A percentile compares a stretch with the other conserved stretches of the same genome.
These are phyloP conservation scores for Tubosaeta sp. DNA, from an alignment of 768 basidiomycete species.

Conservation along the genomic window DNA sequence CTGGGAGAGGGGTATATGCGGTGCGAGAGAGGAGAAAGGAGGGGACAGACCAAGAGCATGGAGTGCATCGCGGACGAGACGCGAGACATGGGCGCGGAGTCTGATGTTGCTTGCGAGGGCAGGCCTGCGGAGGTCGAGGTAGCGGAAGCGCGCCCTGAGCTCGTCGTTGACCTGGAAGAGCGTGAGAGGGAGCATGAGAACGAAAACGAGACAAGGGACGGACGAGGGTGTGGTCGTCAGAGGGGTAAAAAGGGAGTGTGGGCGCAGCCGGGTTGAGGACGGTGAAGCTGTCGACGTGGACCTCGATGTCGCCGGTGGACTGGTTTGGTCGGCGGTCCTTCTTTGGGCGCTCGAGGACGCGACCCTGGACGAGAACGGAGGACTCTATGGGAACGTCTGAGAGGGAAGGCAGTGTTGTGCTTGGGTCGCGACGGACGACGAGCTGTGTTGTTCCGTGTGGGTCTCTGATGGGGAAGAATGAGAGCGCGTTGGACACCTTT, in stretches of 20 bases:
- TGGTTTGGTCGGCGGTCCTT: constrained; percentile 58
- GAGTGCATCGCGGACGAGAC: constrained; percentile 66
- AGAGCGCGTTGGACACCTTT: constrained; percentile 61
- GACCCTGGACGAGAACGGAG: constrained; percentile 69
- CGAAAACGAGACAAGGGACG: constrained; percentile 23
- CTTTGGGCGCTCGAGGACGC: constrained; percentile 59
- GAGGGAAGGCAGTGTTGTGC: constrained; percentile 39
- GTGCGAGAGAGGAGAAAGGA: constrained; percentile 5
- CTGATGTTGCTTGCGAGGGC: constrained; percentile 74
- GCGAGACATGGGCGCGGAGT: constrained; percentile 78
- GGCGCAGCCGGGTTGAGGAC: constrained; percentile 75
- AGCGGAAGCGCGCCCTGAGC: constrained; percentile 77
- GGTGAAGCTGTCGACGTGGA: constrained; percentile 63
- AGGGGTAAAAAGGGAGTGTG: constrained; percentile 79
- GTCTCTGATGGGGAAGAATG: constrained; percentile 87
- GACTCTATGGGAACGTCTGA: constrained; percentile 72
- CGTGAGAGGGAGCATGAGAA: background rate
- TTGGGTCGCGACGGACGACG: constrained; percentile 49
- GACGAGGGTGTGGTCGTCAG: constrained; percentile 71
- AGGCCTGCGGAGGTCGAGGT: constrained; percentile 82
- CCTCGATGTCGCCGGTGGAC: constrained; percentile 72
- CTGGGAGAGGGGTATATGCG: constrained; percentile 37
- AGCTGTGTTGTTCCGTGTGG: constrained; percentile 76
- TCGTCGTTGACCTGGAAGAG: constrained; percentile 73
- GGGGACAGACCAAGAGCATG: constrained; percentile 60